These are phyloP conservation scores for Taiozyma sp. DNA, from an alignment of 1,139 yeast genomes.

Conservation along the genomic window DNA sequence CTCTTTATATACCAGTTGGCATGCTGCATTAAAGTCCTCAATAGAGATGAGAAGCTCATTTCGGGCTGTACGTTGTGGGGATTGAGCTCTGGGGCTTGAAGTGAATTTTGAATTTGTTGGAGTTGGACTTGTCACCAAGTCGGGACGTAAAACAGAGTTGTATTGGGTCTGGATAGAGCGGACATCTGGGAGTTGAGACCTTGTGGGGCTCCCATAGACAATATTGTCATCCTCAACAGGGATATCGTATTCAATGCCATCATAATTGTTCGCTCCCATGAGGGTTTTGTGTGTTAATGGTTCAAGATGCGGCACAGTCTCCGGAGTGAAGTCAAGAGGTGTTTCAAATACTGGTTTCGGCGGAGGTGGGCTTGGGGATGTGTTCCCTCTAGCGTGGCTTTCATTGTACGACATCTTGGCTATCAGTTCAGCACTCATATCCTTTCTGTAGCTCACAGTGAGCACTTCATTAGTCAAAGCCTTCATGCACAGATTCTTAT, in stretches of 20 bases:
- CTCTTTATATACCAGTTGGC: constrained; percentile 33
- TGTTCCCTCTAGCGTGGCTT: constrained; percentile 3
- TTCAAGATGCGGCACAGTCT: neutral
- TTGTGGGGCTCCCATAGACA: neutral
- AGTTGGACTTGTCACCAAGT: neutral
- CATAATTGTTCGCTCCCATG: neutral
- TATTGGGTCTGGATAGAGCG: neutral
- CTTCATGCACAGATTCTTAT: constrained; percentile 74
- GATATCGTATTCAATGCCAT: neutral
- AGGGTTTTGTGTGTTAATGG: neutral
- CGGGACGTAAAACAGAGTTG: neutral
- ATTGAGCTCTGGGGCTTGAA: too few species aligned
- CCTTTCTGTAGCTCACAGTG: constrained; percentile 60
- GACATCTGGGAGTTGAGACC: neutral
- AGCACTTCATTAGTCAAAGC: constrained; percentile 65
- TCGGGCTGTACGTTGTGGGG: neutral
- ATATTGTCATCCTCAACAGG: neutral
- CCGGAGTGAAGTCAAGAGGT: neutral
- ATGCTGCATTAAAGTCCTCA: constrained; percentile 6
- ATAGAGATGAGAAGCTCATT: neutral
- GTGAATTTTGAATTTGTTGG: neutral
- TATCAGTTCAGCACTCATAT: constrained; percentile 59
- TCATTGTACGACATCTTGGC: constrained; percentile 47
- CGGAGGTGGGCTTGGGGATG: neutral
- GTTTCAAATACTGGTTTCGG: neutral